A percentile compares a stretch with the other conserved stretches of the same genome.
Evolutionary conservation across 257 asterid genomes (phyloP).

Genomic region (Rauvolfia tetraphylla): DNA sequence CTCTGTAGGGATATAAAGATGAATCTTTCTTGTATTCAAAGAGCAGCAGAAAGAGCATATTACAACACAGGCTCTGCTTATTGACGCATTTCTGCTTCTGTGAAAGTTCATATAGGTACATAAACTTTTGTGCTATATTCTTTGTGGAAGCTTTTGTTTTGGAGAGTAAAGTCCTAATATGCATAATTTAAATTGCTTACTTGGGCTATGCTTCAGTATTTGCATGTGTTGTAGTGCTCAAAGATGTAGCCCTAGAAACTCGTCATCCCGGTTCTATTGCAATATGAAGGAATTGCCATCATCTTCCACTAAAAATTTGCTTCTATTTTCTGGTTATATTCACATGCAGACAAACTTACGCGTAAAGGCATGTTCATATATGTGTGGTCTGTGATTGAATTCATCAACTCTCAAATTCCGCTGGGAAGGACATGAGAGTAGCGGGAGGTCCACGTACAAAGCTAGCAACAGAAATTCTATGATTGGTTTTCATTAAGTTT

Average conservation of each 20-base stretch:
- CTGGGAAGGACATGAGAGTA: not conserved
- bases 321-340: not conserved
- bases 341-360: not conserved
- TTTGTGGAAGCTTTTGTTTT: not conserved
- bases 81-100: not conserved
- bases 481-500: not conserved
- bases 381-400: not conserved
- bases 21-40: conserved; percentile 59
- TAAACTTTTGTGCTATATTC: not conserved
- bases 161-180: not conserved
- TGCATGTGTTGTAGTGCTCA: not conserved
- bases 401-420: not conserved
- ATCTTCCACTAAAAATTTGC: not conserved
- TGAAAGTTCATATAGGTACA: not conserved
- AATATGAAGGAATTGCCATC: not conserved
- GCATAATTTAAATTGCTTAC: not conserved
- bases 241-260: not conserved
- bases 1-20: conserved; percentile 61
- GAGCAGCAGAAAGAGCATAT: conserved; percentile 47
- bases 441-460: too few species aligned
- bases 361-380: not conserved
- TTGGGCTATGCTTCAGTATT: not conserved
- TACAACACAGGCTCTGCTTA: not conserved
- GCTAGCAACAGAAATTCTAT: too few species aligned
- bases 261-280: not conserved